phyloP scores from a whole-genome alignment of 495 filamentous ascomycete species.

The Penicillium roqueforti region DNA sequence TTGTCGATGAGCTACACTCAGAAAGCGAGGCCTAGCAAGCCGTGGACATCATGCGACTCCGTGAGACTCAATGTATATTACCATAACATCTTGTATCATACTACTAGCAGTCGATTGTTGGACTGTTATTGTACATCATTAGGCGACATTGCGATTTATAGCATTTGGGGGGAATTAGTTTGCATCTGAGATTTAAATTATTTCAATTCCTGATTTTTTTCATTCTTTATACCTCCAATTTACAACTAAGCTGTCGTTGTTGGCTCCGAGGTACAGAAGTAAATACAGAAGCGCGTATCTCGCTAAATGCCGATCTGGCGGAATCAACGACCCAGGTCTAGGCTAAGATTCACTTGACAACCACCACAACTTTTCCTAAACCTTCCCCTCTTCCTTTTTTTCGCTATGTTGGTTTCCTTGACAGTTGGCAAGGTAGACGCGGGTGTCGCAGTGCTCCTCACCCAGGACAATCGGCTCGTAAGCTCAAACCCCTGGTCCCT shows the following conservation, averaged over 20 bases:
- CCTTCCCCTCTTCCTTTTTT: not conserved
- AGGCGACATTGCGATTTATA: conserved; percentile 9
- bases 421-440: conserved; percentile 99
- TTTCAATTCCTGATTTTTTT: not conserved
- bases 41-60: not conserved
- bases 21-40: not conserved
- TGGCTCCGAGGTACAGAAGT: not conserved
- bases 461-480: conserved; percentile 95
- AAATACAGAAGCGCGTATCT: conserved; percentile 22
- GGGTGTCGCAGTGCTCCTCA: conserved; percentile 93
- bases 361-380: conserved; percentile 8
- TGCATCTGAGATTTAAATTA: conserved; percentile 3
- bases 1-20: not conserved
- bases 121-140: conserved; percentile 16
- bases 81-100: conserved; percentile 15
- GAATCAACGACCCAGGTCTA: conserved; percentile 19
- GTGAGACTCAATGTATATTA: conserved; percentile 4
- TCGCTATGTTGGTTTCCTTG: conserved; percentile 87
- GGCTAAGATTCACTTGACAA: conserved; percentile 11
- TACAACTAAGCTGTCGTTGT: not conserved
- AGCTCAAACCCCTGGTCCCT: conserved; percentile 32
- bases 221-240: not conserved
- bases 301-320: conserved; percentile 36
- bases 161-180: conserved; percentile 14
- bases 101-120: conserved; percentile 3